Evolutionary conservation across 768 basidiomycete genomes (phyloP), one percentile per base, ranked within the genome.

Genomic region (Cystofilobasidium ferigula): DNA sequence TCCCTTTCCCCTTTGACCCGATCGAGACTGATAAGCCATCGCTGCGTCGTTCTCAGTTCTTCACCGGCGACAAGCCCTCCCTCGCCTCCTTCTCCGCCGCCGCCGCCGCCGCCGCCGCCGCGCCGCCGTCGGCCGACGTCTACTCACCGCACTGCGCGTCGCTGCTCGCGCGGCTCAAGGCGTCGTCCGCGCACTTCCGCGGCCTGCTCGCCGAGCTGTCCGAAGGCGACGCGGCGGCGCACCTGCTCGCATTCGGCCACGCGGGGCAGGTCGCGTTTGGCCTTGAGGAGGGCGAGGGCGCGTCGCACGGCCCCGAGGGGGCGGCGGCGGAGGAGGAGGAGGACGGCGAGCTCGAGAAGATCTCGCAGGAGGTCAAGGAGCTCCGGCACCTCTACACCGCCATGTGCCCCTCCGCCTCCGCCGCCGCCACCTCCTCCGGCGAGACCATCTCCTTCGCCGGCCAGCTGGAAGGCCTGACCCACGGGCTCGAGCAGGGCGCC

Each of bases 311-410:
- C 16, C 70, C 71, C 66, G 61, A 71, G 51, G 64, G 59, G 26
- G 63, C 71, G 53, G 61, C 70, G 26, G 59, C 67, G 38, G 66
- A 62, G 9, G 45, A 69, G 57, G 70, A 57, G 26, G 38, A 43
- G 30, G 45, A 70, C 36, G 32, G 10, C 57, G 70, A 57, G 69
- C 72, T 58, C 42, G 64, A 61, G 47, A 68, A 42, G 71, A 71
- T 64, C 69, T 70, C 48, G n/a, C 69, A 71, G 36, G 59, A 54
- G 45, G 48, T 64, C 43, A 67, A 69, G 45, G 69, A 69, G 26
- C 65, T 69, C 43, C 69, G 40, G 12, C 54, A 36, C 9, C 43
- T 57, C 61, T 45, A 32, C 22, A 36, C 36, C 12, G 56, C 45
- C 32, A 54, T 68, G 36, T 68, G 67, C 57, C 67, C 67, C 13